These are phyloP conservation scores for Curvularia verruculosa DNA, from an alignment of 2,329 filamentous ascomycete genomes.

Conservation along the genomic window DNA sequence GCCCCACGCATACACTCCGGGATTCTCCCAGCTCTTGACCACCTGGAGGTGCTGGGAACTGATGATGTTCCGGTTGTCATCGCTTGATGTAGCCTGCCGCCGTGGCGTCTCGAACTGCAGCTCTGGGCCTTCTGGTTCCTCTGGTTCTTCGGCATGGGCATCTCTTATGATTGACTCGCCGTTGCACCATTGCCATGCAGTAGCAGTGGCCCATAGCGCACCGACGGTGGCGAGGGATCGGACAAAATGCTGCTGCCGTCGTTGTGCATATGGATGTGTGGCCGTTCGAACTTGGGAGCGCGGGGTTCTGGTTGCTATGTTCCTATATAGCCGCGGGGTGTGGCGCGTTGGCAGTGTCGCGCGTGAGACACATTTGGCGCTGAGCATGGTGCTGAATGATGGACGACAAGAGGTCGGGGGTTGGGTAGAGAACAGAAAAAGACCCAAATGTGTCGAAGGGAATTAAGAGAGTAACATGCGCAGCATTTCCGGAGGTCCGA, in stretches of 20 bases:
- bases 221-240: conserved; percentile 53
- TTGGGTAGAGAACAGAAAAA: conserved; percentile 4
- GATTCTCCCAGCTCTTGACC: conserved; percentile 78
- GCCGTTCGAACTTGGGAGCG: conserved; percentile 33
- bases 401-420: neutral
- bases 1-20: conserved; percentile 93
- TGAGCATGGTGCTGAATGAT: conserved; percentile 38
- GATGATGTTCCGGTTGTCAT: conserved; percentile 76
- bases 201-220: conserved; percentile 52
- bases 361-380: conserved; percentile 39
- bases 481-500: conserved; percentile 10
- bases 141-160: conserved; percentile 58
- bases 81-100: conserved; percentile 62
- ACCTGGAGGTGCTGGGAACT: conserved; percentile 89
- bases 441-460: conserved; percentile 1
- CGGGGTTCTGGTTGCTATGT: conserved; percentile 28
- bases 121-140: conserved; percentile 57
- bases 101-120: conserved; percentile 72
- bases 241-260: conserved; percentile 54
- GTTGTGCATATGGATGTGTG: conserved; percentile 50
- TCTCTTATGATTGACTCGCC: conserved; percentile 49
- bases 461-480: conserved; percentile 26
- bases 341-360: conserved; percentile 34
- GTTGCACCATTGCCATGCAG: conserved; percentile 53
- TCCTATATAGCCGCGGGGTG: conserved; percentile 34